Conservation (phyloP, 108 stramenopile species). For the Stephanodiscus minutulus region DNA sequence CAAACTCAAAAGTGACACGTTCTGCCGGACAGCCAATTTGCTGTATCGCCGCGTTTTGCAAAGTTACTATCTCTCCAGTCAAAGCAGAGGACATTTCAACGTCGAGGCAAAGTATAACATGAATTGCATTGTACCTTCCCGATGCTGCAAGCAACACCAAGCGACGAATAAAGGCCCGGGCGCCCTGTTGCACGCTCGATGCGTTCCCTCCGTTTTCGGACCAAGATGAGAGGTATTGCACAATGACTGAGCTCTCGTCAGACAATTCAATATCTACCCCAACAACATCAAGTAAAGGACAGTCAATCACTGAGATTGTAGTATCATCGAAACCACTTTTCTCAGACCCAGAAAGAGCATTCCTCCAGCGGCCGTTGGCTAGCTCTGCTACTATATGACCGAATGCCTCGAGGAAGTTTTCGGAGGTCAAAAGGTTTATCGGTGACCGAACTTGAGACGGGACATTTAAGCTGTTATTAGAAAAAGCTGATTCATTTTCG, state of each 20-base stretch:
- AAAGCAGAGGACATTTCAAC: slow-evolving; percentile 28
- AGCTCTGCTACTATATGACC: slow-evolving; percentile 55
- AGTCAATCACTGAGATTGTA: slow-evolving; percentile 51
- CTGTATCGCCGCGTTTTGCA: slow-evolving; percentile 61
- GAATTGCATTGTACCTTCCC: slow-evolving; percentile 50
- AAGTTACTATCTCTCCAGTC: slow-evolving; percentile 34
- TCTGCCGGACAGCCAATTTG: slow-evolving; percentile 41
- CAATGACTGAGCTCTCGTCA: slow-evolving; percentile 48
- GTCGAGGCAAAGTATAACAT: slow-evolving; percentile 61
- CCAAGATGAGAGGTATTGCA: slow-evolving; percentile 50
- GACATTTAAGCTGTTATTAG: background rate
- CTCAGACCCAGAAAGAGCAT: slow-evolving; percentile 13
- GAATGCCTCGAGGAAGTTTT: slow-evolving; percentile 64
- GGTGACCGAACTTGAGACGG: slow-evolving; percentile 9
- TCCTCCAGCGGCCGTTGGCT: slow-evolving; percentile 51
- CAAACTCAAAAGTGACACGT: slow-evolving; percentile 43
- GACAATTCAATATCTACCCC: slow-evolving; percentile 70
- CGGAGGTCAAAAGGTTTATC: slow-evolving; percentile 62
- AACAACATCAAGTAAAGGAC: slow-evolving; percentile 53
- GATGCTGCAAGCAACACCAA: slow-evolving; percentile 51
- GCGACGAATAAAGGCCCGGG: slow-evolving; percentile 33
- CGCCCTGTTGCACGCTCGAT: slow-evolving; percentile 13
- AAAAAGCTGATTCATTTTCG: background rate
- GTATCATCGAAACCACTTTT: background rate
- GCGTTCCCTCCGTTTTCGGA: slow-evolving; percentile 11